These are phyloP conservation scores for Botryotinia narcissicola DNA, from an alignment of 2,329 filamentous ascomycete genomes.

Conservation along the genomic window DNA sequence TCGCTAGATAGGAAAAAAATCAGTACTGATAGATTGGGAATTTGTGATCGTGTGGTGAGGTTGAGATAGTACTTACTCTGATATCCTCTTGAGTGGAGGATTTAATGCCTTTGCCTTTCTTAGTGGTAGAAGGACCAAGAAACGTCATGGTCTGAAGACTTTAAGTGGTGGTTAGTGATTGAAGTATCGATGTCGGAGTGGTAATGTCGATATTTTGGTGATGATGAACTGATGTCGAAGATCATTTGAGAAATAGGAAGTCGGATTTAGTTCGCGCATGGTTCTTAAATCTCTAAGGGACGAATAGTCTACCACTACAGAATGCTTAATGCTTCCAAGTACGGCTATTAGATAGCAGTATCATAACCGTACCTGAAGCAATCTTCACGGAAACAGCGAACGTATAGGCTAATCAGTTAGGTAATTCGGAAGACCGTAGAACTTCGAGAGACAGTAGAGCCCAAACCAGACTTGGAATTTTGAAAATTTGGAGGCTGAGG, in stretches of 20 bases:
- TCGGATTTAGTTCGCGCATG: background rate
- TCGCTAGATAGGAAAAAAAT: background rate
- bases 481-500: too few species aligned
- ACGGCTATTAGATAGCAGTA: background rate
- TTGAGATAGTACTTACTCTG: background rate
- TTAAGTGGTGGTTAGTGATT: background rate
- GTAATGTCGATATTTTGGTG: background rate
- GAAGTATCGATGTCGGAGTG: background rate
- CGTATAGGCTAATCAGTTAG: too few species aligned
- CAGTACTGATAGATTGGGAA: background rate
- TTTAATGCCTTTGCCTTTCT: background rate
- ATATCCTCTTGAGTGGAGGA: background rate
- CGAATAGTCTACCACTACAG: background rate
- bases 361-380: background rate
- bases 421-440: background rate
- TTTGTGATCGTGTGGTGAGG: background rate
- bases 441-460: too few species aligned
- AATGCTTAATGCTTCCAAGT: background rate
- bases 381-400: background rate
- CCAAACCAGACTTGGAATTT: background rate
- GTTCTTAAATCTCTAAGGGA: background rate
- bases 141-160: background rate
- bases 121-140: background rate
- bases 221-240: too few species aligned
- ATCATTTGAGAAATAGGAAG: background rate